A percentile compares a stretch with the other conserved stretches of the same genome.
These are phyloP conservation scores for Penicillium angulare DNA, from an alignment of 495 filamentous ascomycete genomes.

Conservation along the genomic window DNA sequence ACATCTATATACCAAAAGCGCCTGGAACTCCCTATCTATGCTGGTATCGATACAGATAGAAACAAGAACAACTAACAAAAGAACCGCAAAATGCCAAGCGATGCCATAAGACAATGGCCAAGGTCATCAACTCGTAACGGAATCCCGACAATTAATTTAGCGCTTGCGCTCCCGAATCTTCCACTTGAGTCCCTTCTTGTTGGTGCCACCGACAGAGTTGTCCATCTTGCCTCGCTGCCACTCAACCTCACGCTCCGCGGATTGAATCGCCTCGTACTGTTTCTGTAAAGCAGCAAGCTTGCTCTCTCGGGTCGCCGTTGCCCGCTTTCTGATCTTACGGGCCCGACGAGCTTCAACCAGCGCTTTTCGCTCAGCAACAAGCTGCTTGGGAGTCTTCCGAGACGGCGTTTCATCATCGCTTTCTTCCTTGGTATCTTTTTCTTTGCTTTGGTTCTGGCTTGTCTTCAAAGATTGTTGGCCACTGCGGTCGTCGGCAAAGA, in stretches of 20 bases:
- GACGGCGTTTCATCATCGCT: constrained; percentile 25
- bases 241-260: constrained; percentile 75
- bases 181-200: constrained; percentile 78
- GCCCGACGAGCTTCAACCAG: constrained; percentile 40
- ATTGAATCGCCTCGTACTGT: constrained; percentile 65
- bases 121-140: constrained; percentile 28
- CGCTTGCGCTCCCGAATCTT: constrained; percentile 81
- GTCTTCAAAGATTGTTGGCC: constrained; percentile 46
- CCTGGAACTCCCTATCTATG: constrained; percentile 23
- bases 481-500: constrained; percentile 56
- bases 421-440: constrained; percentile 25
- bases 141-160: constrained; percentile 36
- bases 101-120: constrained; percentile 5
- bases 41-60: constrained; percentile 21
- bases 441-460: constrained; percentile 14
- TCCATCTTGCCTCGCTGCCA: constrained; percentile 76
- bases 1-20: constrained; percentile 1
- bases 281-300: constrained; percentile 65
- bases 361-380: constrained; percentile 41
- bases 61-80: neutral
- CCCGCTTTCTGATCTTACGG: constrained; percentile 50
- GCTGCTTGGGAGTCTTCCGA: constrained; percentile 38
- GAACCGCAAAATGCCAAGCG: no score
- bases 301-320: constrained; percentile 44
- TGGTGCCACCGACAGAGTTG: constrained; percentile 75